Conservation (phyloP, 148 eudicot genomes). For the Mesembryanthemum crystallinum region DNA sequence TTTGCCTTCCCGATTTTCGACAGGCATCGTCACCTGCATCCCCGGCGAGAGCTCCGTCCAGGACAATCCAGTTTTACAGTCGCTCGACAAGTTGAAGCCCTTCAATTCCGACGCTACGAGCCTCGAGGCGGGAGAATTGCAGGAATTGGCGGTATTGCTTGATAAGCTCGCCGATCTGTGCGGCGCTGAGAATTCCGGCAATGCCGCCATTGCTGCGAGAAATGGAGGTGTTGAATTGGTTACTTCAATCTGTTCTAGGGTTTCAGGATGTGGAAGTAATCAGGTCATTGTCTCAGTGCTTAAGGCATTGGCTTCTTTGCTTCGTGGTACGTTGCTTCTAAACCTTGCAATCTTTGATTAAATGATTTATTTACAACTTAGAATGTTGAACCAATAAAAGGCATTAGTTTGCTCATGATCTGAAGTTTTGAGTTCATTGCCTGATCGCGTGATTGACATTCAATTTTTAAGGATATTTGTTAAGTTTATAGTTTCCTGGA, state of each 20-base stretch:
- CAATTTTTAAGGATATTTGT: not conserved
- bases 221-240: slow-evolving; percentile 72
- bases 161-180: slow-evolving; percentile 43
- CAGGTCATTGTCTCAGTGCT: slow-evolving; percentile 39
- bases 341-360: not conserved
- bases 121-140: slow-evolving; percentile 17
- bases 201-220: slow-evolving; percentile 60
- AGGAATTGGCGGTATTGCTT: slow-evolving; percentile 35
- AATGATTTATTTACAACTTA: not conserved
- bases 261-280: slow-evolving; percentile 26
- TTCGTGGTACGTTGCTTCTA: slow-evolving; percentile 47
- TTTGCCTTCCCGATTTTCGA: too few species aligned
- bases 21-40: slow-evolving; percentile 61
- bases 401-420: not conserved
- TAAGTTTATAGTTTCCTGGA: not conserved
- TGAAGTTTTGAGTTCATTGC: not conserved
- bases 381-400: not conserved
- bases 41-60: slow-evolving; percentile 51
- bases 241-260: slow-evolving; percentile 39
- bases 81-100: slow-evolving; percentile 43
- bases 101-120: slow-evolving; percentile 17
- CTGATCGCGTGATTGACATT: not conserved
- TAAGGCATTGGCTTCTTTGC: slow-evolving; percentile 46
- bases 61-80: slow-evolving; percentile 53
- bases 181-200: slow-evolving; percentile 29